Evolutionary conservation across 2,329 filamentous ascomycete genomes (phyloP), one percentile per base, ranked within the genome.

Genomic region (Chaetomiaceae sp.): DNA sequence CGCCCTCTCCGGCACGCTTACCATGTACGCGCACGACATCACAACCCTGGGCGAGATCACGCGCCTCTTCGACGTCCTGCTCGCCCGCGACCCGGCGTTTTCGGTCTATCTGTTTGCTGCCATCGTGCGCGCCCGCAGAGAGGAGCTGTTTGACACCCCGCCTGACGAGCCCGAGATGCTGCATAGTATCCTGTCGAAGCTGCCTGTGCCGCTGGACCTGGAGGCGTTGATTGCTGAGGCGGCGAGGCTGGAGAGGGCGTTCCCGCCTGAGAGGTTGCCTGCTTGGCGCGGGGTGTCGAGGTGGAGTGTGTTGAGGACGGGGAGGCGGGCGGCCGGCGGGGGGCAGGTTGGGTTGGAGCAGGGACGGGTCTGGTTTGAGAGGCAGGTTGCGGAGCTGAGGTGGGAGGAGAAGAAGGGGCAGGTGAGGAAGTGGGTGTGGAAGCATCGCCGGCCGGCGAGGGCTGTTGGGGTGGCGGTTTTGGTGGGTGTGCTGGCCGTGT

Each of bases 21-120:
- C 95, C 30, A 84, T 99, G 73, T 99, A 96, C 68, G 90, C 93
- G 16, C 93, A 99, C 70, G 92, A 97, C 66, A 90, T 99, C 55
- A 85, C 93, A 68, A 83, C 86, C 37, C 96, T 96, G 66, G 81
- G 81, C 56, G 87, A 92, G 59, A 97, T 99, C 63, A 82, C 90
- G 30, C 82, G 93, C 20, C 73, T 99, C 1, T 99, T 96, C 66
- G 93, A 99, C 70, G 91, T 92, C 48, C 78, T 99, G 42, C 76
- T 99, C 5, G 89, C 92, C 3, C 82, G 81, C 43, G 89, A 95
- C 66, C 89, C 91, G n/a, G 86, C 87, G 34, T 89, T 96, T 62
- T 85, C 85, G 16, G 79, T 97, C 46, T 99, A 99, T 68, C 77
- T 97, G 48, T 97, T 96, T 69, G 89, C 90, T 1, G 86, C 89